These are phyloP conservation scores for Pleodorina starrii DNA, from an alignment of 139 green algal genomes.

Conservation along the genomic window DNA sequence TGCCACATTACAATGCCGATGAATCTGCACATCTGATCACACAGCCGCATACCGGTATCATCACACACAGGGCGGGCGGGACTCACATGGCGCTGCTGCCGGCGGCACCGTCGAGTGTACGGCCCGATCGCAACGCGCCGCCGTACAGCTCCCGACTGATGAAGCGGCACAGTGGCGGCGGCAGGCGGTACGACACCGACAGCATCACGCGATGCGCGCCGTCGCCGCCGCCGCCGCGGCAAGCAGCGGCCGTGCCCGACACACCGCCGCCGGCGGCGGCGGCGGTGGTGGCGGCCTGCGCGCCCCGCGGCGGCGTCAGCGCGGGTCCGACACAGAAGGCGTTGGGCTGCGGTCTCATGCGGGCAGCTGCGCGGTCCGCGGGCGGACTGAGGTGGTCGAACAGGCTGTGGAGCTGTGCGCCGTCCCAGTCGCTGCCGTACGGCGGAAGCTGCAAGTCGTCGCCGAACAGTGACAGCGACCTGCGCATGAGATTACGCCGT, in stretches of 20 bases:
- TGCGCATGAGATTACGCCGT: too few relatives aligned
- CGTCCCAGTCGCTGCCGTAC: constrained; percentile 43
- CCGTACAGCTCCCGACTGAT: constrained; percentile 21
- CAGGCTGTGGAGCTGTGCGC: background rate
- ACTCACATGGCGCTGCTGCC: too few relatives aligned
- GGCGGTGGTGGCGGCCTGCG: background rate
- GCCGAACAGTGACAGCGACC: constrained; percentile 30
- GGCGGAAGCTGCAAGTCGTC: constrained; percentile 47
- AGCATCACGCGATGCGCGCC: constrained; percentile 18
- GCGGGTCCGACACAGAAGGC: background rate
- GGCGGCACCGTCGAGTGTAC: too few relatives aligned
- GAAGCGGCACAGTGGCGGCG: constrained; percentile 6
- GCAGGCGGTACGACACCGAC: constrained; percentile 40
- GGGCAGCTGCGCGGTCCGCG: background rate
- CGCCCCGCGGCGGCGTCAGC: background rate
- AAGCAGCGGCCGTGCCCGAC: background rate
- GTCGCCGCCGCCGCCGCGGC: background rate
- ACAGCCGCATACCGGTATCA: too few relatives aligned
- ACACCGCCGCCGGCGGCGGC: background rate
- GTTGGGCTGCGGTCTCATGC: background rate
- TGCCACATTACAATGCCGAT: too few relatives aligned
- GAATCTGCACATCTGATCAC: too few relatives aligned
- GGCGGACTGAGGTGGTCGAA: constrained; percentile 23
- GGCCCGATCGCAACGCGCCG: too few relatives aligned
- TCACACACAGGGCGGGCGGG: too few relatives aligned